Evolutionary conservation across 2,329 filamentous ascomycete genomes (phyloP).

Genomic region (Phaeosphaeria sp.): DNA sequence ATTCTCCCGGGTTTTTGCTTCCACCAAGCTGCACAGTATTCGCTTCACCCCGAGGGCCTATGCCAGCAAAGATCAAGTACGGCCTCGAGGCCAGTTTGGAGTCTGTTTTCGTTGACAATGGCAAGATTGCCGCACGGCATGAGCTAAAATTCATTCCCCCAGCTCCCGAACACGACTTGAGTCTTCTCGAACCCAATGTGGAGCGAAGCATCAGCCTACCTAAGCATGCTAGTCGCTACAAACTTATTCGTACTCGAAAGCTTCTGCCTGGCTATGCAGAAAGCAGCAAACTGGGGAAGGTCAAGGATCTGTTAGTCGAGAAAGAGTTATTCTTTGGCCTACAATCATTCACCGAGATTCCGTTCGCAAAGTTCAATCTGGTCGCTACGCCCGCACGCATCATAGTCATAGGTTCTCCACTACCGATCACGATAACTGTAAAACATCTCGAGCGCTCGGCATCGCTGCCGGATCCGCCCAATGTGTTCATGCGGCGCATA

Average conservation of each 20-base stretch:
- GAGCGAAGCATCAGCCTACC: slow-evolving; percentile 19
- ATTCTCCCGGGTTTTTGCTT: slow-evolving; percentile 27
- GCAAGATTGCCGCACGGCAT: neutral
- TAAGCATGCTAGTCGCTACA: slow-evolving; percentile 24
- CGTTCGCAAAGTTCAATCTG: slow-evolving; percentile 30
- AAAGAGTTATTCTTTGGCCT: slow-evolving; percentile 31
- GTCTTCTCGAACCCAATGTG: slow-evolving; percentile 21
- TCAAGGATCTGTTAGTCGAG: slow-evolving; percentile 28
- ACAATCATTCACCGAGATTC: slow-evolving; percentile 23
- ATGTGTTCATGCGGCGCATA: slow-evolving; percentile 30
- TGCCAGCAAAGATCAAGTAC: slow-evolving; percentile 21
- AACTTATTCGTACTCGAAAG: slow-evolving; percentile 31
- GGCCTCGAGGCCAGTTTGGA: slow-evolving; percentile 22
- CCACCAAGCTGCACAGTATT: slow-evolving; percentile 21
- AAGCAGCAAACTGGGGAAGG: slow-evolving; percentile 22
- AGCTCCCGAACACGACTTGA: slow-evolving; percentile 21
- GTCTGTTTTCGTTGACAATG: slow-evolving; percentile 2
- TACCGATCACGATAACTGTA: slow-evolving; percentile 26
- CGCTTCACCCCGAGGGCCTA: neutral
- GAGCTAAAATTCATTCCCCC: slow-evolving; percentile 12
- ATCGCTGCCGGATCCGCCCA: slow-evolving; percentile 29
- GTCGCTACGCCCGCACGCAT: slow-evolving; percentile 29
- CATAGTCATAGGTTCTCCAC: slow-evolving; percentile 18
- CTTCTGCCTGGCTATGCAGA: slow-evolving; percentile 25
- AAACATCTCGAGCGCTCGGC: slow-evolving; percentile 33